Conservation (phyloP, 106 monocot genomes). For the Allium fistulosum region DNA sequence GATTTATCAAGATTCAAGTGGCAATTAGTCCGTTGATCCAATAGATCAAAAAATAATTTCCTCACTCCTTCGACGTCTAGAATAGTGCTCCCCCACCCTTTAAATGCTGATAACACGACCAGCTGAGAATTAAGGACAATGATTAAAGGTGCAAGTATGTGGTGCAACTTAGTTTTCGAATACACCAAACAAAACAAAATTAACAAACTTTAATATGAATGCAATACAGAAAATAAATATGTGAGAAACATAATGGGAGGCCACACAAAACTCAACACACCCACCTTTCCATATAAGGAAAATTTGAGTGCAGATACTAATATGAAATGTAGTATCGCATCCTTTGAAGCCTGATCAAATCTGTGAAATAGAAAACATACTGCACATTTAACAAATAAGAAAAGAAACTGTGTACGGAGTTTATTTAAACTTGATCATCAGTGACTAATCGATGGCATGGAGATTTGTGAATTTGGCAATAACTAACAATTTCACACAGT, state of each 20-base stretch:
- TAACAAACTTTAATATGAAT: neutral
- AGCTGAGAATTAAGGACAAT: conserved; percentile 30
- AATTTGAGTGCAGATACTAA: conserved; percentile 52
- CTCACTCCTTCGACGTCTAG: conserved; percentile 41
- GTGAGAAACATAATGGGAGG: neutral
- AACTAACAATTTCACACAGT: too few relatives aligned
- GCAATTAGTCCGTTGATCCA: conserved; percentile 32
- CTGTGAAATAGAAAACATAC: conserved; percentile 31
- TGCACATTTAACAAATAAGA: neutral
- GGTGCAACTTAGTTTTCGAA: neutral
- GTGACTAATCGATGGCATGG: too few relatives aligned
- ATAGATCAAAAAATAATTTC: conserved; percentile 41
- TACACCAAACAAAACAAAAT: neutral
- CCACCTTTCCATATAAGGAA: conserved; percentile 75
- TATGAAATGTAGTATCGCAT: conserved; percentile 53
- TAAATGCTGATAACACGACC: conserved; percentile 48
- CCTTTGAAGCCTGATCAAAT: conserved; percentile 63
- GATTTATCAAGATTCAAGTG: conserved; percentile 4
- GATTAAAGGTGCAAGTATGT: neutral
- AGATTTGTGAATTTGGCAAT: too few relatives aligned
- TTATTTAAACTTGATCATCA: too few relatives aligned
- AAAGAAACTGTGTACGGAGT: too few relatives aligned
- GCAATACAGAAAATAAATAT: neutral
- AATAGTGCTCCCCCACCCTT: conserved; percentile 49
- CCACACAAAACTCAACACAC: conserved; percentile 1